Base-by-base conservation (phyloP, 495 filamentous ascomycete species). In the Aspergillus incahuasiensis region DNA sequence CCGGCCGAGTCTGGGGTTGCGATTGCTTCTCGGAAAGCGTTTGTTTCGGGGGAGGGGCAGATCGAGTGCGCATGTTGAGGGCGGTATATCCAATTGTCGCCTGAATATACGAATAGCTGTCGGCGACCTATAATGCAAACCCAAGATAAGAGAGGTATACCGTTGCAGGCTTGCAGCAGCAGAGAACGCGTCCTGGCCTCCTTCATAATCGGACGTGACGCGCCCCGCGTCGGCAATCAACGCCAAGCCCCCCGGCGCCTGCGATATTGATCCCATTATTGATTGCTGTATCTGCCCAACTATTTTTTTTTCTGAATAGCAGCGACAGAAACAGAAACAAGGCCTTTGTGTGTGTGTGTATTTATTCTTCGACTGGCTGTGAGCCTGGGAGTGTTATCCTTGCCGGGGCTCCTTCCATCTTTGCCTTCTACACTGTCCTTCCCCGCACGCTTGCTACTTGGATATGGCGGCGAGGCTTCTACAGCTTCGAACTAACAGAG, bases 51-150 rank as follows among this genome's bases (percentile, higher is more conserved):
- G 63, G 54, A 49, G 59, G 51, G n/a, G 59, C 22, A 5, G 72
- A 63, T 28, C 69, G 48, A 44, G 74, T 69, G 47, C 72, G 70
- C 58, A 68, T 72, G 38, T n/a, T 60, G 59, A 13, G 30, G 9
- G 22, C 5, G 13, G 5, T 34, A 51, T 21, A 44, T 44, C 6
- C 9, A 44, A 21, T 11, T 18, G 39, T 16, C 39, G 6, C 39
- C 18, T 42, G 6, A 42, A 11, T 19, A 42, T 15, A 11, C 5
- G 9, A 30, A 38, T 38, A 38, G 9, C 15, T 16, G 16, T 40
- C n/a, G 38, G 38, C n/a, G 38, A 3, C n/a, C n/a, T 40, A 16
- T 18, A 4, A 40, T 40, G 13, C 5, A 18, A 3, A 40, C n/a
- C 12, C 9, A 11, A 35, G 9, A 35, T 6, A 35, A 11, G 8